These are phyloP conservation scores for Quercus berberidifolia DNA, from an alignment of 306 rosid species.

Conservation along the genomic window DNA sequence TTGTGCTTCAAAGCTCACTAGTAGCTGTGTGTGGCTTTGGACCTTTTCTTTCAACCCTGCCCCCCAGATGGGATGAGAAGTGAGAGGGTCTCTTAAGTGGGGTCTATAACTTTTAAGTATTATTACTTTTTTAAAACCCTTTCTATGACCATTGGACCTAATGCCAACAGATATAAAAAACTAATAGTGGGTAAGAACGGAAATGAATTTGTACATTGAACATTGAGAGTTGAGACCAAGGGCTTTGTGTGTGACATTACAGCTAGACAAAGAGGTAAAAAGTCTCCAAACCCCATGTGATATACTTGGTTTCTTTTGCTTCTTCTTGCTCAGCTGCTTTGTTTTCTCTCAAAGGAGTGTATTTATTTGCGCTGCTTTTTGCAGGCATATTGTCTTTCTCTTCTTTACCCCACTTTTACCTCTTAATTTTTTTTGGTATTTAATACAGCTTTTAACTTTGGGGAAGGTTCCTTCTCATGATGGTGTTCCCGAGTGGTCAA, in stretches of 20 bases:
- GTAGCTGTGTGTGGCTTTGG: not conserved
- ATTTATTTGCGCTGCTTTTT: constrained; percentile 25
- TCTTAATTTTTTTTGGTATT: not conserved
- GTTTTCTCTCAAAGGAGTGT: not conserved
- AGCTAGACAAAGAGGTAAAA: constrained; percentile 29
- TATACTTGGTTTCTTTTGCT: constrained; percentile 23
- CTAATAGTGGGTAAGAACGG: constrained; percentile 10
- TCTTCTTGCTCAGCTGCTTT: constrained; percentile 12
- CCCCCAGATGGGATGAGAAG: constrained; percentile 5
- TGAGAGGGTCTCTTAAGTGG: not conserved
- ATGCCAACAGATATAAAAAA: constrained; percentile 27
- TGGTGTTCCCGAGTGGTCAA: constrained; percentile 24
- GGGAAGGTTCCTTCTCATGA: not conserved
- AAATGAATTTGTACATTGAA: not conserved
- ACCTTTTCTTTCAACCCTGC: not conserved
- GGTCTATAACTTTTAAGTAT: constrained; percentile 13
- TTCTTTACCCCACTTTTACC: not conserved
- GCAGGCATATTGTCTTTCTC: constrained; percentile 20
- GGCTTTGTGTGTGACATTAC: constrained; percentile 22
- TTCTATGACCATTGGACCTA: constrained; percentile 23
- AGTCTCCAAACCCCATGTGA: constrained; percentile 29
- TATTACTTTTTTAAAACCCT: not conserved
- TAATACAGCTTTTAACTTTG: not conserved
- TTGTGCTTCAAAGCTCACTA: not conserved
- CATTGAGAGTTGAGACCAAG: constrained; percentile 2